Percentiles rank a stretch among this genome's conserved stretches.
Conservation (phyloP, 257 asterid species). For the Linaria vulgaris region DNA sequence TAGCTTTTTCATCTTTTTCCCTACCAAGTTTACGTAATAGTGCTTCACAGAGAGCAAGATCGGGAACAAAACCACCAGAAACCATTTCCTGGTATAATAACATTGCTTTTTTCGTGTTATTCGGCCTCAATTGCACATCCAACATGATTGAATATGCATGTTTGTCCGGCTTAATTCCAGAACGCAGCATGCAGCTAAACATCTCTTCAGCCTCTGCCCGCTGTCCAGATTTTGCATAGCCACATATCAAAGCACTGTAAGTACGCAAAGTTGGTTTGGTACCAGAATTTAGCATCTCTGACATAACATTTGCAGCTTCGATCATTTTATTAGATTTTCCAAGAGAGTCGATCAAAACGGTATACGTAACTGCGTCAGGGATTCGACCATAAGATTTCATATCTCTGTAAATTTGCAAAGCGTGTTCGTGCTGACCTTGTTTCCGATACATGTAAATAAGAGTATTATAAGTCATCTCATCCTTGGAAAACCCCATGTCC, state of each 20-base stretch:
- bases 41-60: slow-evolving; percentile 51
- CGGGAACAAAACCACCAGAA: slow-evolving; percentile 67
- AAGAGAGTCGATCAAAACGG: slow-evolving; percentile 82
- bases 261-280: slow-evolving; percentile 77
- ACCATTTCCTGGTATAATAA: slow-evolving; percentile 70
- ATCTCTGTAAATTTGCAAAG: slow-evolving; percentile 64
- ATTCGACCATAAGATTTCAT: slow-evolving; percentile 70
- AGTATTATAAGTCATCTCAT: slow-evolving; percentile 95
- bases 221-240: slow-evolving; percentile 84
- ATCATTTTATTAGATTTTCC: slow-evolving; percentile 79
- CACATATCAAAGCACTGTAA: slow-evolving; percentile 92
- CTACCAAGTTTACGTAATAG: slow-evolving; percentile 55
- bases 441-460: slow-evolving; percentile 82
- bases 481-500: slow-evolving; percentile 75
- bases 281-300: slow-evolving; percentile 83
- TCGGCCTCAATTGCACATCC: slow-evolving; percentile 79
- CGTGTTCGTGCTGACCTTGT: slow-evolving; percentile 66
- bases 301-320: slow-evolving; percentile 85
- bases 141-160: slow-evolving; percentile 82
- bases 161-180: slow-evolving; percentile 86
- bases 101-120: slow-evolving; percentile 52
- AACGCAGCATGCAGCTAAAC: slow-evolving; percentile 69
- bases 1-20: slow-evolving; percentile 46
- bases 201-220: slow-evolving; percentile 67
- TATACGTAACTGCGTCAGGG: slow-evolving; percentile 94